phyloP scores from a whole-genome alignment of 192 early-diverging fungal species.

The Backusella tuberculispora region DNA sequence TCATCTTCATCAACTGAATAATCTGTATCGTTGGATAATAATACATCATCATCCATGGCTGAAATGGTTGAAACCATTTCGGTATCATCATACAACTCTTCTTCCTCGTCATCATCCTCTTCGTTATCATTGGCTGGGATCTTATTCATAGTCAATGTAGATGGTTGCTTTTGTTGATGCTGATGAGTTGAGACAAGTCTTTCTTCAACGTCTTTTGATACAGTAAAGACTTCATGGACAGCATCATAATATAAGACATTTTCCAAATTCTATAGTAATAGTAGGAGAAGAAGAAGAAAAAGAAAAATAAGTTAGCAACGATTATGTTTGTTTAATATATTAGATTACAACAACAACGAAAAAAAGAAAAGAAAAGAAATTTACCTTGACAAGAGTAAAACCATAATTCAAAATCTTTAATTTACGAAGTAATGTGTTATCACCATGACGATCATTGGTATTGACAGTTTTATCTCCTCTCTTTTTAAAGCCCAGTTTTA shows the following conservation, averaged over 20 bases:
- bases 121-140: not conserved
- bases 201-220: not conserved
- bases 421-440: constrained; percentile 12
- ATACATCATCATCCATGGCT: constrained; percentile 27
- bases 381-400: constrained; percentile 42
- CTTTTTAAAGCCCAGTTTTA: not conserved
- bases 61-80: not conserved
- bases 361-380: not conserved
- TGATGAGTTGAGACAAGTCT: not conserved
- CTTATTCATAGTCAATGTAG: not conserved
- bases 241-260: constrained; percentile 31
- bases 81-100: not conserved
- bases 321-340: too few relatives aligned
- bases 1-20: constrained; percentile 20
- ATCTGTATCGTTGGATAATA: constrained; percentile 30
- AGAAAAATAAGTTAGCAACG: not conserved
- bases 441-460: not conserved
- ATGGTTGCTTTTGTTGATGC: not conserved
- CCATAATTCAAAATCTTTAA: constrained; percentile 38
- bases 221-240: constrained; percentile 11
- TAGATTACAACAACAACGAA: too few relatives aligned
- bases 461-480: not conserved
- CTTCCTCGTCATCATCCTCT: not conserved
- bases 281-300: too few relatives aligned
- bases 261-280: constrained; percentile 30